Base-by-base conservation (phyloP, 2,329 filamentous ascomycete species). In the Colletotrichum nymphaeae region DNA sequence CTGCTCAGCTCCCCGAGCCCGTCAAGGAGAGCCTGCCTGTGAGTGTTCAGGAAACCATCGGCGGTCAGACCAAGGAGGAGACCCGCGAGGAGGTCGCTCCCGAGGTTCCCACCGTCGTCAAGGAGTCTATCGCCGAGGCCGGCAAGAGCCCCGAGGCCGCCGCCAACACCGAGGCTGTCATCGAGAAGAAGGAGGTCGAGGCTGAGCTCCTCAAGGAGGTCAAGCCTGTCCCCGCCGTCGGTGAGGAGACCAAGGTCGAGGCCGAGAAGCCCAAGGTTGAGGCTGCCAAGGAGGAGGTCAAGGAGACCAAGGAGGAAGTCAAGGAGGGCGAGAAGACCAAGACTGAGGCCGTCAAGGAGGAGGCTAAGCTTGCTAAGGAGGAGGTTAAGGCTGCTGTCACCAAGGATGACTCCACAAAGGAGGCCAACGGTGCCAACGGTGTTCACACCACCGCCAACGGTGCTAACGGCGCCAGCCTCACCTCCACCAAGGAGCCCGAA, bases 181-280 rank as follows among this genome's bases (percentile, higher is more conserved):
- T 89, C 75, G 93, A 95, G 77, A 97, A 97, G 89, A 90, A 90
- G 81, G 88, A 86, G 11, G 87, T 95, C 5, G 94, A 97, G 85
- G 82, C 89, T 30, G 93, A 97, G 84, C 86, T 97, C 9, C 85
- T 95, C 60, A 87, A 90, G 76, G 89, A 93, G 81, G 87, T 92
- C 74, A 86, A 88, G 81, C 80, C 83, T 65, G 79, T 80, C 66
- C 78, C 85, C 76, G 78, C 80, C 14, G 76, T 79, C 0, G 78
- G 73, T 52, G 83, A 83, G 53, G 71, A 22, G 59, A 55, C 77
- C 46, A 72, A 76, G 65, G 74, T 74, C 30, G 76, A 77, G 59
- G 75, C 75, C 22, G 62, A 79, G 64, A 76, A 76, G 73, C 72
- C 75, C 8, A 76, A 77, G 16, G 56, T 69, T 14, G 59, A 78